Evolutionary conservation across 2,329 filamentous ascomycete genomes (phyloP).

Genomic region (Fusarium bulbicola): DNA sequence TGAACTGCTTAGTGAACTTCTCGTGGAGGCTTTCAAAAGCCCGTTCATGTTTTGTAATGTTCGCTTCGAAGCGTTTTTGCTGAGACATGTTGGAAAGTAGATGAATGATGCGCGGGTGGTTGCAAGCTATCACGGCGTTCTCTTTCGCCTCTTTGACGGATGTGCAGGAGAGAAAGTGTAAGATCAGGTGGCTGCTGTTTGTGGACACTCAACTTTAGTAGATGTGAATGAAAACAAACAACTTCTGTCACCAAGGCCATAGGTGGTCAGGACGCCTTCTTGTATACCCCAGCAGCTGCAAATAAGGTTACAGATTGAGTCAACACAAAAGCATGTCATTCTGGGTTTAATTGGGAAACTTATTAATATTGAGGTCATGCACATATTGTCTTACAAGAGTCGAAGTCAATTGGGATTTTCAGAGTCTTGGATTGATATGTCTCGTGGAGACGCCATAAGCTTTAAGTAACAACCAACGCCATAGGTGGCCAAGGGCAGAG

Average conservation of each 20-base stretch:
- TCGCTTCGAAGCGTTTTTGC: background rate
- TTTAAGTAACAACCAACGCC: background rate
- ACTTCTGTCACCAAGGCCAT: background rate
- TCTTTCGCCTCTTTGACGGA: rapidly evolving
- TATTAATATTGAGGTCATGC: rapidly evolving
- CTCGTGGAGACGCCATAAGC: too few species aligned
- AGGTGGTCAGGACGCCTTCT: too few species aligned
- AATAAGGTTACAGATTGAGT: too few species aligned
- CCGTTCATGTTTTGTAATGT: background rate
- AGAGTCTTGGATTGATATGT: too few species aligned
- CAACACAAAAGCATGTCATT: too few species aligned
- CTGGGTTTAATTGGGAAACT: too few species aligned
- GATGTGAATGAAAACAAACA: background rate
- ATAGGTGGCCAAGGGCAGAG: background rate
- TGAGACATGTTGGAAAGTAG: background rate
- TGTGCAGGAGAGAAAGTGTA: rapidly evolving
- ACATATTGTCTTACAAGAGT: too few species aligned
- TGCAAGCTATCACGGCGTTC: rapidly evolving
- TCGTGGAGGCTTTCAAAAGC: background rate
- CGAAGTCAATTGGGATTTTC: too few species aligned
- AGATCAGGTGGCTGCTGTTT: background rate
- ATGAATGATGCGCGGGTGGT: background rate
- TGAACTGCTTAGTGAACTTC: background rate
- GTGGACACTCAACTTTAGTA: background rate
- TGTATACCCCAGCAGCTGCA: too few species aligned